phyloP scores from a whole-genome alignment of 805 yeast genomes.

The Ogataea saltuana region DNA sequence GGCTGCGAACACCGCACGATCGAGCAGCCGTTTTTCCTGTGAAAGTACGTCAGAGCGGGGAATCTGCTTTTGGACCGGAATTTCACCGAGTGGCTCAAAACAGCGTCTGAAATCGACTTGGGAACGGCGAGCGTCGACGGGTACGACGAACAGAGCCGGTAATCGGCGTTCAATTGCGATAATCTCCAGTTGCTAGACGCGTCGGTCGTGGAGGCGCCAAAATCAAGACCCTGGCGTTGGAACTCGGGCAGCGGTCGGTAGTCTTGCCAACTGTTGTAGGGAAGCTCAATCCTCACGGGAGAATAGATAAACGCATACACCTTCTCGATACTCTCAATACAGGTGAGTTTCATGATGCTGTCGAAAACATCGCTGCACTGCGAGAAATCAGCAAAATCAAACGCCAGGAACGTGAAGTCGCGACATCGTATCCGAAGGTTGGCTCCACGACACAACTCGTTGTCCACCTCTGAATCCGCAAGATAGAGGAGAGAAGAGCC shows the following conservation, averaged over 20 bases:
- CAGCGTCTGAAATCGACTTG: conserved; percentile 72
- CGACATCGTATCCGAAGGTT: conserved; percentile 74
- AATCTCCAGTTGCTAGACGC: conserved; percentile 60
- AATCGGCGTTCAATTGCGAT: conserved; percentile 61
- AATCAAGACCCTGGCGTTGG: conserved; percentile 58
- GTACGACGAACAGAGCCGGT: conserved; percentile 72
- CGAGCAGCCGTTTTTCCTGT: conserved; percentile 66
- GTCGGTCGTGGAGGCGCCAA: conserved; percentile 28
- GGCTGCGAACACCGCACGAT: conserved; percentile 94
- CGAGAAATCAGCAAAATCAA: conserved; percentile 63
- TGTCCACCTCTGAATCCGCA: conserved; percentile 19
- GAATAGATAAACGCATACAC: conserved; percentile 82
- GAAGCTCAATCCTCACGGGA: conserved; percentile 70
- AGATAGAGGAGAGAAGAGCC: conserved; percentile 46
- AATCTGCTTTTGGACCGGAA: conserved; percentile 84
- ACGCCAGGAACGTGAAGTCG: conserved; percentile 79
- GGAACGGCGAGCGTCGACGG: conserved; percentile 75
- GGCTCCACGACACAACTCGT: conserved; percentile 38
- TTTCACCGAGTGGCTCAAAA: conserved; percentile 78
- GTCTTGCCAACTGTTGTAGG: conserved; percentile 69
- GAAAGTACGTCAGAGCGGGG: conserved; percentile 79
- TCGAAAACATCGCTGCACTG: conserved; percentile 73
- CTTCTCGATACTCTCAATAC: conserved; percentile 50
- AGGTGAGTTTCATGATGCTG: conserved; percentile 65
- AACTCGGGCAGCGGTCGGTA: conserved; percentile 68